Evolutionary conservation across 139 green algal species (phyloP), one percentile per base, ranked within the genome.

Genomic region (Coelastrella sp.): DNA sequence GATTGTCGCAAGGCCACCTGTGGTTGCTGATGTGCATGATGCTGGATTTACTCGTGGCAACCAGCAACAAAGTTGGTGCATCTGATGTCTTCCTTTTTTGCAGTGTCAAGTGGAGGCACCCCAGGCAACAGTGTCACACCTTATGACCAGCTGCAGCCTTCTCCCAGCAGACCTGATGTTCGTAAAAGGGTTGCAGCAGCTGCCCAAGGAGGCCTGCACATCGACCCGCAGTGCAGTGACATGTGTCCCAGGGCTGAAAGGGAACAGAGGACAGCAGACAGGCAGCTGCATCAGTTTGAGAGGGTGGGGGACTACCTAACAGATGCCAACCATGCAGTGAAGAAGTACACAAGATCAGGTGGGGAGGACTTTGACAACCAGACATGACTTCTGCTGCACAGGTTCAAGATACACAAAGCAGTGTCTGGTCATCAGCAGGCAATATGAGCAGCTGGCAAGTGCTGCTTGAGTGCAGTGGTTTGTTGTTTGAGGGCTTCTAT

Each of bases 241-340:
- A 96, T 96, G 93, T 96, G 93, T 74, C 93, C 93, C 0, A 83
- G 63, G 3, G 76, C 67, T 21, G 93, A 96, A 89, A 67, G 89
- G 4, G 89, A 90, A 41, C 73, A 88, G 45, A 77, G 93, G 27
- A 77, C 63, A 3, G 51, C 87, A n/a, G 60, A 82, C 23, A 89
- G 90, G 48, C 85, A 92, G 57, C 91, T 96, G 27, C 86, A 93
- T 64, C 83, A 93, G n/a, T 94, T 95, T 63, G 94, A 96, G 88
- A 89, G 91, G 15, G 19, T 90, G 8, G 79, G 82, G 9, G 84
- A 90, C 69, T 23, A 81, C 41, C 78, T 60, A 0, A 96, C 94
- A 27, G 87, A 32, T 32, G 59, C 89, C 0, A 34, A 83, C 6
- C 88, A 96, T 40, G 92, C 91, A 0, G 92, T 96, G 23, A 97